A percentile compares a stretch with the other conserved stretches of the same genome.
These are phyloP conservation scores for Lepraria neglecta DNA, from an alignment of 495 filamentous ascomycete genomes.

Conservation along the genomic window DNA sequence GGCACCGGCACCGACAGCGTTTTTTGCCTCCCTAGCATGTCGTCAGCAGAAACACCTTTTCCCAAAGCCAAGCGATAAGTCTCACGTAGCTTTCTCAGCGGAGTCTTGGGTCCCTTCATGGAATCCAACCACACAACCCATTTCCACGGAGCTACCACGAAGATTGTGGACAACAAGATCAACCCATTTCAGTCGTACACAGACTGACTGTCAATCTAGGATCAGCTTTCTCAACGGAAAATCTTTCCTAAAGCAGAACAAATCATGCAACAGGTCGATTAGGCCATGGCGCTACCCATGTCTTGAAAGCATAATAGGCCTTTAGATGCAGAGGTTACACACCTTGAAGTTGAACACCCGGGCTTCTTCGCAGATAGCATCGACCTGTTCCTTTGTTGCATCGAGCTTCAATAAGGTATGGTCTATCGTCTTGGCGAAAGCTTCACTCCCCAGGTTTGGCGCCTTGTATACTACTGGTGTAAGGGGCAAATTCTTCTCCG, in stretches of 20 bases:
- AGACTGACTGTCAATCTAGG: constrained; percentile 38
- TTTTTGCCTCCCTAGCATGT: constrained; percentile 43
- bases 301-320: background rate
- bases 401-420: constrained; percentile 58
- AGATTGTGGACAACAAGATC: constrained; percentile 48
- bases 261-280: background rate
- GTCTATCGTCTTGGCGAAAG: constrained; percentile 47
- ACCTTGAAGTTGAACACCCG: constrained; percentile 52
- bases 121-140: constrained; percentile 63
- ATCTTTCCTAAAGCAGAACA: constrained; percentile 15
- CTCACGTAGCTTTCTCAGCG: constrained; percentile 44
- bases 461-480: constrained; percentile 15
- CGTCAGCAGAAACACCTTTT: constrained; percentile 20
- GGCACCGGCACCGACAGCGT: constrained; percentile 54
- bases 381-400: constrained; percentile 48
- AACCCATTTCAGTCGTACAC: constrained; percentile 51
- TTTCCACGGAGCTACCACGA: constrained; percentile 41
- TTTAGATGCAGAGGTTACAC: constrained; percentile 17
- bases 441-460: constrained; percentile 17
- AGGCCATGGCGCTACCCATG: background rate
- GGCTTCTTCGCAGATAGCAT: constrained; percentile 59
- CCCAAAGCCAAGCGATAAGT: too few species aligned
- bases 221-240: background rate
- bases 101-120: constrained; percentile 56
- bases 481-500: constrained; percentile 10